phyloP scores from a whole-genome alignment of 768 basidiomycete genomes.

The Collybiopsis luxurians region DNA sequence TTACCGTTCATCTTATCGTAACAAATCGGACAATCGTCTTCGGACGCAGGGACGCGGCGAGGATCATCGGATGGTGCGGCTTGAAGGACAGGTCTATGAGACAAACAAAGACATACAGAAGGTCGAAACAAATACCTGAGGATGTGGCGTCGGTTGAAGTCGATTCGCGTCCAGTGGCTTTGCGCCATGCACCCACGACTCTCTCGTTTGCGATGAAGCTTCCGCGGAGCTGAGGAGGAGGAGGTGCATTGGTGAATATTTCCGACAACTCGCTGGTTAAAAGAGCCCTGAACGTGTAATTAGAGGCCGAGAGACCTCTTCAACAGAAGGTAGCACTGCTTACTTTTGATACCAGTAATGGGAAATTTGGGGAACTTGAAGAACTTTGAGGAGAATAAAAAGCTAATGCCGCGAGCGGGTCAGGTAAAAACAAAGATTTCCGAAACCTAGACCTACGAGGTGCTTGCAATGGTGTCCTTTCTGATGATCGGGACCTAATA shows the following conservation, averaged over 20 bases:
- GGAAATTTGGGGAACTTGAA: conserved; percentile 5
- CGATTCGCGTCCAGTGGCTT: conserved; percentile 2
- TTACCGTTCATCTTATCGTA: conserved; percentile 5
- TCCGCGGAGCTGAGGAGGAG: conserved; percentile 5
- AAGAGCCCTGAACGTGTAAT: background rate
- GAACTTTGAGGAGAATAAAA: conserved; percentile 5
- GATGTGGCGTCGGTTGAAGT: background rate
- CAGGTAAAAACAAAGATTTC: background rate
- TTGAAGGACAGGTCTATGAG: no score
- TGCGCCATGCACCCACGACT: conserved; percentile 7
- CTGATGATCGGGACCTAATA: background rate
- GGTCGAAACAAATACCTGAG: background rate
- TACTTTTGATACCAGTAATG: conserved; percentile 6
- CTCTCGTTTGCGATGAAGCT: background rate
- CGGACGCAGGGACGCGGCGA: background rate
- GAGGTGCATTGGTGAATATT: conserved; percentile 3
- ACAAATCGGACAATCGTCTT: conserved; percentile 6
- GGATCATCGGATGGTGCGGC: background rate
- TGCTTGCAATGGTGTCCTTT: conserved; percentile 8
- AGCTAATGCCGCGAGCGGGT: background rate
- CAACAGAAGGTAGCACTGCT: background rate
- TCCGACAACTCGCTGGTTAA: background rate
- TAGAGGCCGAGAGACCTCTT: background rate
- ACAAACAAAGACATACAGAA: no score
- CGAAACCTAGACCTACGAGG: background rate